phyloP scores from a whole-genome alignment of 176 grass and related monocot species.

The Raddia distichophylla region DNA sequence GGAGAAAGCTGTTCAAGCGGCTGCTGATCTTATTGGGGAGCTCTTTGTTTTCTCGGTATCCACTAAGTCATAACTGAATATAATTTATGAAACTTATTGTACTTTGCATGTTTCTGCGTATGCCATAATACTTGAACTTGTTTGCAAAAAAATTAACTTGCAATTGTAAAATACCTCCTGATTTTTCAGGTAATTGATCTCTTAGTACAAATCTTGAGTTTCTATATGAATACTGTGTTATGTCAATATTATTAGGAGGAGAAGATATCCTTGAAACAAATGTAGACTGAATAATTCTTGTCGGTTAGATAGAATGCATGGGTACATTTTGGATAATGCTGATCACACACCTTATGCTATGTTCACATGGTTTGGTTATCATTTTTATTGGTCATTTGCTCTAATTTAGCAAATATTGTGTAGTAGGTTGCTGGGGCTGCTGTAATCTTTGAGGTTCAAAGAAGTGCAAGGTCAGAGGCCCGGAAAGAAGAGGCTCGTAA shows the following conservation, averaged over 20 bases:
- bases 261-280: neutral
- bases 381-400: neutral
- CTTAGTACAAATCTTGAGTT: neutral
- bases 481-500: slow-evolving; percentile 64
- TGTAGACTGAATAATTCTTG: neutral
- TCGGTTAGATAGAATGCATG: neutral
- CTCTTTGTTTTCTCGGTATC: slow-evolving; percentile 76
- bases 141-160: neutral
- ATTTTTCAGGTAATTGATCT: slow-evolving; percentile 9
- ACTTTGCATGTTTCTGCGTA: neutral
- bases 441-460: slow-evolving; percentile 76
- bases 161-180: neutral
- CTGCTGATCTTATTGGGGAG: slow-evolving; percentile 76
- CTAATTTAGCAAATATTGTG: slow-evolving; percentile 29
- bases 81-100: neutral
- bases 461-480: slow-evolving; percentile 71
- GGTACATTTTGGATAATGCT: neutral
- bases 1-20: slow-evolving; percentile 83
- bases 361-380: slow-evolving; percentile 16
- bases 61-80: slow-evolving; percentile 22
- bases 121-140: neutral
- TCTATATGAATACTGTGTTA: neutral
- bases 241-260: neutral
- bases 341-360: neutral
- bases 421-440: slow-evolving; percentile 70